Conservation (phyloP, 345 rosid genomes). For the Orychophragmus violaceus region DNA sequence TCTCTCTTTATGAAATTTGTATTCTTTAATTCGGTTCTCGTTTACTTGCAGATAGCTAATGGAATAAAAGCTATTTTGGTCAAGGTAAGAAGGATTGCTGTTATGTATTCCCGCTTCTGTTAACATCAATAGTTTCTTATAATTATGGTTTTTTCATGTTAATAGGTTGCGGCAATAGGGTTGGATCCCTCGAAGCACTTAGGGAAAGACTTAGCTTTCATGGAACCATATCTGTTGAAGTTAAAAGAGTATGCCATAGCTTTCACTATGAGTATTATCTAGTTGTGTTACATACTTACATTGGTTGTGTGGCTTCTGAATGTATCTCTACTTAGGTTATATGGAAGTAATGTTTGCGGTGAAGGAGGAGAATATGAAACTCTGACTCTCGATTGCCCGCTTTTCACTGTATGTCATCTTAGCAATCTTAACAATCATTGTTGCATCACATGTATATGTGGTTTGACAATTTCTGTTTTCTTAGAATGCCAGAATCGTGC, state of each 20-base stretch:
- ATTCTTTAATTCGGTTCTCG: background rate
- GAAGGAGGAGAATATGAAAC: conserved; percentile 99
- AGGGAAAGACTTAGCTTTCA: conserved; percentile 70
- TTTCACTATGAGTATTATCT: background rate
- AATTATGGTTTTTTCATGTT: background rate
- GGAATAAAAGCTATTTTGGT: conserved; percentile 67
- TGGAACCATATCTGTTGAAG: conserved; percentile 68
- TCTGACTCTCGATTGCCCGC: conserved; percentile 92
- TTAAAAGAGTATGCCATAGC: conserved; percentile 68
- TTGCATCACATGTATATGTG: background rate
- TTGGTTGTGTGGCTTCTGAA: background rate
- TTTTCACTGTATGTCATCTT: conserved; percentile 59
- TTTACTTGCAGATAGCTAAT: conserved; percentile 52
- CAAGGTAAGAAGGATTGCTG: conserved; percentile 47
- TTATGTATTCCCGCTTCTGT: background rate
- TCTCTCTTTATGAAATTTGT: conserved; percentile 1
- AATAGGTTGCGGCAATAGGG: conserved; percentile 92
- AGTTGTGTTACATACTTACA: background rate
- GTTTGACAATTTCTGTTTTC: conserved; percentile 9
- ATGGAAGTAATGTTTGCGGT: conserved; percentile 92
- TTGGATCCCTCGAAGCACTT: conserved; percentile 83
- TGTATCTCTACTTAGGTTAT: conserved; percentile 41
- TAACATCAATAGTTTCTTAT: background rate
- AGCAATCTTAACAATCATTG: background rate
- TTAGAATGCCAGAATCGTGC: conserved; percentile 75